phyloP scores from a whole-genome alignment of 495 filamentous ascomycete genomes.

The Gamarada debralockiae region DNA sequence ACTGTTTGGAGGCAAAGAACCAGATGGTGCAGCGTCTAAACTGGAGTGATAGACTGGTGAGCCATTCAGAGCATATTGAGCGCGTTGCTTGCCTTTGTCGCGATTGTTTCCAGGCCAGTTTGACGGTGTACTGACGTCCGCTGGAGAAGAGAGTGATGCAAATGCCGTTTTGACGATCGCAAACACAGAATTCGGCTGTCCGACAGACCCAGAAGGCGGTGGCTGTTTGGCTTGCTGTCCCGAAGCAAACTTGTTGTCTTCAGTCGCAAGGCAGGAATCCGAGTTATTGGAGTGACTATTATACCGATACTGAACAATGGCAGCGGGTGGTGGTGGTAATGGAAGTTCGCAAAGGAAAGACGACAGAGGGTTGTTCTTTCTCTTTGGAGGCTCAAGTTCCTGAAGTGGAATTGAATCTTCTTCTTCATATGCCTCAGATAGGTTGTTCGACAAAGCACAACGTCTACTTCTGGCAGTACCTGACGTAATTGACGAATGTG shows the following conservation, averaged over 20 bases:
- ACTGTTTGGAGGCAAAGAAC: not conserved
- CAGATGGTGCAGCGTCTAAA: not conserved
- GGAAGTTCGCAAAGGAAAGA: not conserved
- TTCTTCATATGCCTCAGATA: not conserved
- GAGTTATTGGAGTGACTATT: too few species aligned
- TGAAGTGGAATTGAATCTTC: conserved; percentile 14
- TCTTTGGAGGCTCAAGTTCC: conserved; percentile 1
- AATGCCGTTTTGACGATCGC: too few species aligned
- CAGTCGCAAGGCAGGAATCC: too few species aligned
- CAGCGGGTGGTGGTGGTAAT: conserved; percentile 1
- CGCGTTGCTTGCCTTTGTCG: too few species aligned
- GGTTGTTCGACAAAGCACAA: not conserved
- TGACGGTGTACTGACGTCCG: too few species aligned
- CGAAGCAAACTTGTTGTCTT: too few species aligned
- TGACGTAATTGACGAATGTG: conserved; percentile 20
- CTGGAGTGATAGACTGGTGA: not conserved
- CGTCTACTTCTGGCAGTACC: conserved; percentile 7
- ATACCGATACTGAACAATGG: not conserved
- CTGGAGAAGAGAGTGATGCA: too few species aligned
- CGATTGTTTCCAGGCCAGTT: too few species aligned
- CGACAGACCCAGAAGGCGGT: too few species aligned
- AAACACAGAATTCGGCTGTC: too few species aligned
- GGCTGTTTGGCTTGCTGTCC: too few species aligned
- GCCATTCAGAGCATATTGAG: not conserved
- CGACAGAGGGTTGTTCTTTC: not conserved